phyloP scores from a whole-genome alignment of 2,329 filamentous ascomycete species.

The Fusarium metavorans region DNA sequence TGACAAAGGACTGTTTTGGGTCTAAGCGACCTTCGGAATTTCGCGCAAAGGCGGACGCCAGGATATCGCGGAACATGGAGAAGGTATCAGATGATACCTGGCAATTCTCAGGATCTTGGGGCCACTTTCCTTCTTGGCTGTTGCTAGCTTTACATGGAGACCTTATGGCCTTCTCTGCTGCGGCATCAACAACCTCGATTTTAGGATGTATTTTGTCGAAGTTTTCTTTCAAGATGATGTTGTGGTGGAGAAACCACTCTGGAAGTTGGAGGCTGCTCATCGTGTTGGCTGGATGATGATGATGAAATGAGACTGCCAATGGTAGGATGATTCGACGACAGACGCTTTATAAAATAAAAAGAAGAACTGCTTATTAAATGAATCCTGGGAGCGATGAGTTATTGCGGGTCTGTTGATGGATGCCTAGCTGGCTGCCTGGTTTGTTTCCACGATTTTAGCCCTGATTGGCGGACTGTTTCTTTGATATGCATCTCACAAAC shows the following conservation, averaged over 20 bases:
- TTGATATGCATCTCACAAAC: neutral
- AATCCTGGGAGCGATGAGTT: neutral
- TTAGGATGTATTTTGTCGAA: neutral
- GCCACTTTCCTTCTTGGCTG: too few species aligned
- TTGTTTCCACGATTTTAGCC: neutral
- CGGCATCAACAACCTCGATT: neutral
- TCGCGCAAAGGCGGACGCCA: neutral
- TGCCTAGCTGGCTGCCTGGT: neutral
- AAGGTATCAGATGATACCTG: neutral
- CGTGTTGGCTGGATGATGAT: neutral
- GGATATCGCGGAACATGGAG: neutral
- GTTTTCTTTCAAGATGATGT: neutral
- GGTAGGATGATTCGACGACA: neutral
- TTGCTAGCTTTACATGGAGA: neutral
- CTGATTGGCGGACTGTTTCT: neutral
- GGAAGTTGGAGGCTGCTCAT: neutral
- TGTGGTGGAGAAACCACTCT: neutral
- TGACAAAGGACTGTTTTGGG: neutral
- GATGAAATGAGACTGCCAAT: neutral
- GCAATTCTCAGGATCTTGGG: accelerated
- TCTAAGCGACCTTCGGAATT: neutral
- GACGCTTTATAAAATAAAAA: neutral
- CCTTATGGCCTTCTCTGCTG: neutral
- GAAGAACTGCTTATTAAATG: neutral
- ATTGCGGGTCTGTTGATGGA: neutral